These are phyloP conservation scores for Cladosporium sphaerospermum DNA, from an alignment of 2,329 filamentous ascomycete genomes.

Conservation along the genomic window DNA sequence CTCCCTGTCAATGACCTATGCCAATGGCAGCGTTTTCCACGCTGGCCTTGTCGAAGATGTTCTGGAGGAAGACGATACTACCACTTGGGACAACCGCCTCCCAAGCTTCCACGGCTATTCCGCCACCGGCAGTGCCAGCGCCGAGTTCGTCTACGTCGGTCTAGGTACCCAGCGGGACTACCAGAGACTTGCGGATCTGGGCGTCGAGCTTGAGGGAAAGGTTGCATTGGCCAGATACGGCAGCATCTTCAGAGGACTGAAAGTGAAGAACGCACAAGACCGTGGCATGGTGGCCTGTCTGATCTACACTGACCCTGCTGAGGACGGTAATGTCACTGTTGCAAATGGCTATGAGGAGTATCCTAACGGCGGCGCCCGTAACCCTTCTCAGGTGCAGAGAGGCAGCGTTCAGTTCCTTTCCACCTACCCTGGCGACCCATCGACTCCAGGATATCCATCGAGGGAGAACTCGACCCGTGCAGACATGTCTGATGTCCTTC, in stretches of 20 bases:
- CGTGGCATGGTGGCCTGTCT: conserved; percentile 40
- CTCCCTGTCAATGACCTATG: conserved; percentile 35
- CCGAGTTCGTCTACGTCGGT: conserved; percentile 43
- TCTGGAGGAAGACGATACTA: conserved; percentile 20
- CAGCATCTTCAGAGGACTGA: conserved; percentile 34
- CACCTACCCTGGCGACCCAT: conserved; percentile 59
- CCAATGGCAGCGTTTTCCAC: conserved; percentile 65
- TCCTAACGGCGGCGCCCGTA: conserved; percentile 38
- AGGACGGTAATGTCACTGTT: conserved; percentile 43
- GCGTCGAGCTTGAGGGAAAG: conserved; percentile 42
- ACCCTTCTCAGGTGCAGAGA: conserved; percentile 42
- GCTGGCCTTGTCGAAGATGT: conserved; percentile 36
- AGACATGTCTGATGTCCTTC: conserved; percentile 58
- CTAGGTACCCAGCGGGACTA: conserved; percentile 21
- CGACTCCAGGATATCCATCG: conserved; percentile 80
- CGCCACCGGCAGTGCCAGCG: conserved; percentile 40
- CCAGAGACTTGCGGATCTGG: conserved; percentile 29
- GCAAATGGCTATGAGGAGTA: conserved; percentile 42
- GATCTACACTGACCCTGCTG: conserved; percentile 41
- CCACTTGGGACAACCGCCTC: conserved; percentile 19
- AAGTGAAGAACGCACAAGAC: conserved; percentile 40
- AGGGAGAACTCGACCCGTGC: conserved; percentile 70
- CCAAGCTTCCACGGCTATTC: conserved; percentile 45
- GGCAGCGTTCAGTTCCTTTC: conserved; percentile 55
- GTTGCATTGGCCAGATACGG: conserved; percentile 41